Evolutionary conservation across 2,329 filamentous ascomycete genomes (phyloP).

Genomic region (Alternaria metachromatica): DNA sequence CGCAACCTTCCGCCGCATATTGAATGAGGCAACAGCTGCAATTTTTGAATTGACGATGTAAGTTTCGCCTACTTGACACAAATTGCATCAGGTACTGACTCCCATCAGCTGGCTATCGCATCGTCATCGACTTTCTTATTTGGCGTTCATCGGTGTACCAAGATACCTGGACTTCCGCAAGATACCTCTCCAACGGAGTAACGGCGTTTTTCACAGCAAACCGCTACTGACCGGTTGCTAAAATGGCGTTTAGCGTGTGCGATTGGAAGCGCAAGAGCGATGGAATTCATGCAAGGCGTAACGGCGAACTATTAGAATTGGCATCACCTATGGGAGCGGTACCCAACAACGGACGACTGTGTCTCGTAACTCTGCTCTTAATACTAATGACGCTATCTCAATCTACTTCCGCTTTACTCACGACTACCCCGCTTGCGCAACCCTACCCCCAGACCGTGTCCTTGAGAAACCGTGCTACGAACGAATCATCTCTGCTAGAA

Average conservation of each 20-base stretch:
- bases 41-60: constrained; percentile 6
- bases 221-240: constrained; percentile 15
- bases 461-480: constrained; percentile 30
- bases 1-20: neutral
- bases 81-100: neutral
- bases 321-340: constrained; percentile 17
- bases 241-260: constrained; percentile 25
- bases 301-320: constrained; percentile 14
- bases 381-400: constrained; percentile 44
- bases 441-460: constrained; percentile 16
- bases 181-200: constrained; percentile 42
- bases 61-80: neutral
- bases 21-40: neutral
- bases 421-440: constrained; percentile 21
- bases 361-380: constrained; percentile 36
- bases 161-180: constrained; percentile 14
- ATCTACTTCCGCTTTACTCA: constrained; percentile 29
- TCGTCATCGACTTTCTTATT: constrained; percentile 7
- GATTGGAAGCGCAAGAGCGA: constrained; percentile 25
- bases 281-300: constrained; percentile 20
- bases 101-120: constrained; percentile 2
- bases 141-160: constrained; percentile 12
- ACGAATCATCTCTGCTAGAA: constrained; percentile 55
- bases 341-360: constrained; percentile 19
- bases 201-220: constrained; percentile 26